Evolutionary conservation across 169 alveolate genomes (phyloP), one percentile per base, ranked within the genome.

Genomic region (Prorocentrum cordatum): DNA sequence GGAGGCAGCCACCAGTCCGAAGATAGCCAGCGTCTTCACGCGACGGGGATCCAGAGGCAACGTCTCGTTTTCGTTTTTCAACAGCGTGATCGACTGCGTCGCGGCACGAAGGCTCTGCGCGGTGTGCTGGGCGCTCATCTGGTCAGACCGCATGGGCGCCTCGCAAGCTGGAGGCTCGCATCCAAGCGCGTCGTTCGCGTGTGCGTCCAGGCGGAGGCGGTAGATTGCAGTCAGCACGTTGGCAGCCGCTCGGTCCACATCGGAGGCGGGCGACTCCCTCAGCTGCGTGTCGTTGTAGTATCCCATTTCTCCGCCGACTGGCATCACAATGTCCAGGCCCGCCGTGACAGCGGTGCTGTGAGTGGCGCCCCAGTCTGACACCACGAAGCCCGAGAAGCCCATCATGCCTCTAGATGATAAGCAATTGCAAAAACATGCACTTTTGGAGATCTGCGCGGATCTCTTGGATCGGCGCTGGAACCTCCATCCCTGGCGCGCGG

Each of bases 331-430:
- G 58, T 70, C 82, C 39, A 38, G 14, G 58, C 82, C 82, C 4
- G 59, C 38, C 0, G 3, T 10, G 6, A 70, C 6, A 2, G 82
- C 82, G 16, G 82, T 70, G 62, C 59, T 33, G 24, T 70, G 82
- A 9, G 82, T 18, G 14, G 82, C 62, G 20, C 82, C 82, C 82
- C 38, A 70, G 61, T 18, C 12, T 22, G 62, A 35, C 84, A 72
- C 39, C 47, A 72, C 68, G 35, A 72, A 72, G 32, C 84, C 84
- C 38, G 42, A 45, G 84, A 72, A 72, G 26, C 54, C 31, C 84
- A 72, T 72, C 35, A 32, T 42, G n/a, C n/a, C n/a, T n/a, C n/a
- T n/a, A n/a, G n/a, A n/a, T n/a, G n/a, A n/a, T n/a, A n/a, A n/a
- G n/a, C n/a, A n/a, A n/a, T n/a, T n/a, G n/a, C n/a, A n/a, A n/a